These are phyloP conservation scores for Rhizoclosmatium sp. DNA, from an alignment of 192 early-diverging fungal species.

Conservation along the genomic window DNA sequence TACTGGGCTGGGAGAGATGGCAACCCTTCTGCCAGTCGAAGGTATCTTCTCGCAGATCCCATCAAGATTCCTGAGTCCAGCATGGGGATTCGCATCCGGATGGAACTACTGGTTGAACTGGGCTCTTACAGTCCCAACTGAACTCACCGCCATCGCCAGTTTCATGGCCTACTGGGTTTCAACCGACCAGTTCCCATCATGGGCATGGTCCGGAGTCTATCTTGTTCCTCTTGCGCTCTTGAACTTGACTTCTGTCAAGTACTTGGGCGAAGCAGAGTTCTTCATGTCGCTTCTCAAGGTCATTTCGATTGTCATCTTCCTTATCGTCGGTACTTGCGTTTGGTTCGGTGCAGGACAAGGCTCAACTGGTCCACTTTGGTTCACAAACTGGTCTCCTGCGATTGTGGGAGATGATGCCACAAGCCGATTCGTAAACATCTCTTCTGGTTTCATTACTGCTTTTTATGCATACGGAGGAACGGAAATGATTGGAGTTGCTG, in stretches of 20 bases:
- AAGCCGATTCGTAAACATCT: neutral
- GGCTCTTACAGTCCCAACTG: slow-evolving; percentile 55
- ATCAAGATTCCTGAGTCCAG: slow-evolving; percentile 46
- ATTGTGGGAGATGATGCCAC: slow-evolving; percentile 1
- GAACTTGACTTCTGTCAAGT: slow-evolving; percentile 67
- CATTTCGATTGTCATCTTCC: slow-evolving; percentile 77
- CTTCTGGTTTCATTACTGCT: slow-evolving; percentile 44
- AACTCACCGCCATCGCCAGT: slow-evolving; percentile 78
- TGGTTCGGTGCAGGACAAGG: slow-evolving; percentile 63
- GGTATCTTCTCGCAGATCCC: slow-evolving; percentile 84
- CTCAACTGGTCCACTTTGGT: slow-evolving; percentile 48
- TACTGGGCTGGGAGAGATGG: slow-evolving; percentile 82
- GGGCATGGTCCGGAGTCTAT: slow-evolving; percentile 59
- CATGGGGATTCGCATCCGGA: slow-evolving; percentile 56
- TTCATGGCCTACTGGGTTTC: slow-evolving; percentile 73
- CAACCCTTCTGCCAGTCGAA: slow-evolving; percentile 73
- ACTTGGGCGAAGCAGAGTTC: slow-evolving; percentile 79
- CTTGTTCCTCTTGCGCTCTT: slow-evolving; percentile 62
- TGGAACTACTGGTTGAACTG: slow-evolving; percentile 48
- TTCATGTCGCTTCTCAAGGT: slow-evolving; percentile 84
- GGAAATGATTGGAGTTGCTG: slow-evolving; percentile 84
- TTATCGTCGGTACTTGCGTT: slow-evolving; percentile 76
- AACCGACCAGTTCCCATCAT: slow-evolving; percentile 23
- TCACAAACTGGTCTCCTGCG: slow-evolving; percentile 47
- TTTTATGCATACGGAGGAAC: slow-evolving; percentile 64